Evolutionary conservation across 176 grass and related monocot genomes (phyloP), one percentile per base, ranked within the genome.

Genomic region (Raddia guianensis): DNA sequence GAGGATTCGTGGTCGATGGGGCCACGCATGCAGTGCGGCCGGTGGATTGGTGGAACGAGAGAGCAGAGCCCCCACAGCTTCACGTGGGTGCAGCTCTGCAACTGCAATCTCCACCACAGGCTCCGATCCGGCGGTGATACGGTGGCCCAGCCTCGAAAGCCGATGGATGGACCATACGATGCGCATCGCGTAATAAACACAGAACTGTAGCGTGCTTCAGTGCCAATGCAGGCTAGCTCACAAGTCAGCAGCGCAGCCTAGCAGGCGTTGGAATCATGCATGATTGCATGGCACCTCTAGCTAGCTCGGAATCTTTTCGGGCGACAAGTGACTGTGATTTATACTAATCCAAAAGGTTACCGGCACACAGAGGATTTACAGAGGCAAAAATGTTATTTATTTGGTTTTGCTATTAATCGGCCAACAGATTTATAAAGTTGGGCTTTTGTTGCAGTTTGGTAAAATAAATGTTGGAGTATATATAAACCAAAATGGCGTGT

Each of bases 1-100:
- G 32, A 70, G 21, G 27, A 27, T 3, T 43, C 40, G 42, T 12
- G 53, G 8, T 40, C 4, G 15, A 46, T 10, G 47, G 70, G 70
- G 8, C 51, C 71, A 50, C 35, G 11, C 49, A 16, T 5, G 37
- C 37, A 40, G 37, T 40, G 37, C 37, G 2, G 37, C n/a, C n/a
- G n/a, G n/a, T n/a, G n/a, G n/a, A n/a, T 3, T 15, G 12, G 7
- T n/a, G 35, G 16, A 15, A 19, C 8, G 16, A 5, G 53, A 5
- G 53, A 58, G 12, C 12, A 9, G 52, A 55, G 20, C 8, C 51
- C 42, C 33, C 34, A 73, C 70, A 15, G 8, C 12, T 54, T 74
- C 72, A 74, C 74, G 74, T 48, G 57, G 57, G n/a, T n/a, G n/a
- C n/a, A n/a, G n/a, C n/a, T n/a, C n/a, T 27, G 27, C 27, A 27